These are phyloP conservation scores for Phialophora chinensis DNA, from an alignment of 2,329 filamentous ascomycete genomes.

Conservation along the genomic window DNA sequence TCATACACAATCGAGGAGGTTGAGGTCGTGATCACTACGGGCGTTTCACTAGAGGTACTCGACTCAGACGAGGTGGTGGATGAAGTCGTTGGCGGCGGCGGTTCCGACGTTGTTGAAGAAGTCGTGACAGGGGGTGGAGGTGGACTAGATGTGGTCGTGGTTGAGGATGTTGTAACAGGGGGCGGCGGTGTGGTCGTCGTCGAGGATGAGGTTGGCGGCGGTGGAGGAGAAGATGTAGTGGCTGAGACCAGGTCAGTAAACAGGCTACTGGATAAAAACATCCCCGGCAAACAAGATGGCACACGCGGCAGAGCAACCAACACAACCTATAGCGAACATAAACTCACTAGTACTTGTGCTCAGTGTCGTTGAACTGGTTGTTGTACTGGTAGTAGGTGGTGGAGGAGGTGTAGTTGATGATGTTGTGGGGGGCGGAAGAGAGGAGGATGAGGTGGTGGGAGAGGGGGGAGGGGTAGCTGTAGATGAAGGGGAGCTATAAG, in stretches of 20 bases:
- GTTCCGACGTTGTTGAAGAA: conserved; percentile 50
- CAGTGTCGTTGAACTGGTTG: conserved; percentile 23
- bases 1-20: conserved; percentile 31
- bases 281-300: conserved; percentile 1
- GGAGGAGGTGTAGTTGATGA: conserved; percentile 7
- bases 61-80: conserved; percentile 20
- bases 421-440: conserved; percentile 19
- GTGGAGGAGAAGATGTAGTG: conserved; percentile 18
- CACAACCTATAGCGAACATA: conserved; percentile 7
- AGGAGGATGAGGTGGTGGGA: conserved; percentile 19
- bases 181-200: conserved; percentile 14
- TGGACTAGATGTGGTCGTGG: conserved; percentile 55
- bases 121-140: conserved; percentile 63
- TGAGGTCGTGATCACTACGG: conserved; percentile 33
- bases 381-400: conserved; percentile 17
- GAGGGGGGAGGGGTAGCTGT: conserved; percentile 28
- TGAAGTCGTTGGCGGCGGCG: conserved; percentile 9
- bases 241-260: conserved; percentile 2
- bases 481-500: conserved; percentile 28
- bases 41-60: conserved; percentile 25
- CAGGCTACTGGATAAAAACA: background rate
- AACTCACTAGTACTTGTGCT: conserved; percentile 31
- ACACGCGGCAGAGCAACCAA: conserved; percentile 4
- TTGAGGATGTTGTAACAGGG: conserved; percentile 7
- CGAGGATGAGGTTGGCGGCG: conserved; percentile 16